Evolutionary conservation across 352 stramenopile genomes (phyloP), one percentile per base, ranked within the genome.

Genomic region (Globisporangium canariense): DNA sequence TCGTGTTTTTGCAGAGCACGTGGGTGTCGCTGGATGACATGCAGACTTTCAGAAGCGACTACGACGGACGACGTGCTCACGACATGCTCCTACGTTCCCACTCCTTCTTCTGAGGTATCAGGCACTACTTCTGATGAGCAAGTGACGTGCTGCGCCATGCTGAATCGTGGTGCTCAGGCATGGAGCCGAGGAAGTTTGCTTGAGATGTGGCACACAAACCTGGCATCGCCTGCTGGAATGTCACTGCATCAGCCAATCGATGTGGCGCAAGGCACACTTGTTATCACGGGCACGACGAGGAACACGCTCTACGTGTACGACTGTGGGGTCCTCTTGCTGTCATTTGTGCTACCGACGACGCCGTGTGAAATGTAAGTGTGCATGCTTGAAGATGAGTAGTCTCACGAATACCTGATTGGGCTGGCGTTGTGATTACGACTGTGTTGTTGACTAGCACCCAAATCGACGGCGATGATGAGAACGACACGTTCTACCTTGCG

Each of bases 331-430:
- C 14, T 77, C 1, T 36, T 89, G 7, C 60, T 66, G 2, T 83
- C 83, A 11, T 76, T 78, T 32, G 79, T 88, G 45, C 34, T 90
- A 16, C 67, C 74, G 10, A 58, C 64, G 41, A 64, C 47, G 3
- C 81, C 83, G 40, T 50, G 50, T 10, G 52, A 75, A 49, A 79
- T 91, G 83, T 91, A 75, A 60, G 80, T 49, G 16, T 34, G 20
- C 57, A 10, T 45, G 16, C 43, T 5, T 51, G 18, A 20, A 40
- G 32, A 4, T 58, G 28, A 56, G 14, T n/a, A 28, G 28, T 6
- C 25, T 11, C 18, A 22, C 10, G 16, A 22, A 49, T 22, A 18
- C 10, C 16, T 49, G 14, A 16, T 1, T 3, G 38, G 4, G 22
- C 22, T 50, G 25, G 34, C 63, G 28, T 60, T 43, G n/a, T 67